A percentile compares a stretch with the other conserved stretches of the same genome.
Evolutionary conservation across 441 rosid genomes (phyloP).

Genomic region (Jatropha podagrica): DNA sequence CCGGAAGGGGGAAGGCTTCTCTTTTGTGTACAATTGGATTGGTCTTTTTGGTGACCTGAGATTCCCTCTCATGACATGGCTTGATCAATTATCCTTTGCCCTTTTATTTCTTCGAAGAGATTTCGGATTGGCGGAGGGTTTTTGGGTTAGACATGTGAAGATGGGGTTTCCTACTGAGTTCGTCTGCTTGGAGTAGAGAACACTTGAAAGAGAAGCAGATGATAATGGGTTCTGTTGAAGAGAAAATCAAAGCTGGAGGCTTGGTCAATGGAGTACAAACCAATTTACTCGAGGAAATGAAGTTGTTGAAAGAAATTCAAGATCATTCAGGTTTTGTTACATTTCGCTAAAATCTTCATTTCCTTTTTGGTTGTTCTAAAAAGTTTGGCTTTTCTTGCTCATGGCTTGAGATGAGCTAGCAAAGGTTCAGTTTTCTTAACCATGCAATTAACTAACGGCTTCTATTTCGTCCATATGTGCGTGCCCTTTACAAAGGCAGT

Average conservation of each 20-base stretch:
- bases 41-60: conserved; percentile 30
- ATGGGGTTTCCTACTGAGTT: conserved; percentile 24
- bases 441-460: neutral
- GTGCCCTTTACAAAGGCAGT: neutral
- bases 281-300: conserved; percentile 78
- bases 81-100: conserved; percentile 27
- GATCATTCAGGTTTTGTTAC: conserved; percentile 71
- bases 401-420: conserved; percentile 7
- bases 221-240: conserved; percentile 64
- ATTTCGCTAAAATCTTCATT: conserved; percentile 11
- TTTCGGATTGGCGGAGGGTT: conserved; percentile 1
- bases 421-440: conserved; percentile 6
- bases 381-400: conserved; percentile 12
- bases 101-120: conserved; percentile 4
- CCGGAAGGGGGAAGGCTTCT: conserved; percentile 9
- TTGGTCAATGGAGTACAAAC: conserved; percentile 42
- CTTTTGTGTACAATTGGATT: conserved; percentile 36
- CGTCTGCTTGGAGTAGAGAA: conserved; percentile 23
- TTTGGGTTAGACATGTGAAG: conserved; percentile 26
- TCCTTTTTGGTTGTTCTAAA: neutral
- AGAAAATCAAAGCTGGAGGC: conserved; percentile 52
- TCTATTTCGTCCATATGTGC: neutral
- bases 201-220: conserved; percentile 21
- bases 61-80: conserved; percentile 39
- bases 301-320: conserved; percentile 78